Conservation (phyloP, 2,329 filamentous ascomycete genomes). For the Colletotrichum somersetense region DNA sequence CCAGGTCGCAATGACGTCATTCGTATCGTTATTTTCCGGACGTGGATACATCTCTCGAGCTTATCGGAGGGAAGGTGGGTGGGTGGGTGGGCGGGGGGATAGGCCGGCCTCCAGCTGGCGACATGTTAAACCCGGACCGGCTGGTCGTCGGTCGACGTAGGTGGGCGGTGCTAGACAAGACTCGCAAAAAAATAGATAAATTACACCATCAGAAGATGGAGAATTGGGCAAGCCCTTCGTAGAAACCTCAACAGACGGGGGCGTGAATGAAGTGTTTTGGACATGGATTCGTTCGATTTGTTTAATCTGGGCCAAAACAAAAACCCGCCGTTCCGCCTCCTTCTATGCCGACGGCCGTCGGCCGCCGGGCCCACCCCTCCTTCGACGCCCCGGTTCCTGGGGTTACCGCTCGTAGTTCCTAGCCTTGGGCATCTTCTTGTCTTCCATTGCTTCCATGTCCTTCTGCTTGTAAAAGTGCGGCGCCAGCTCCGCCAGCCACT, state of each 20-base stretch:
- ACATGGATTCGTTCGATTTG: not conserved
- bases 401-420: slow-evolving; percentile 42
- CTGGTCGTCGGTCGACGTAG: not conserved
- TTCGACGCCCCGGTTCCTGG: not conserved
- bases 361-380: not conserved
- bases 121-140: not conserved
- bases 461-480: slow-evolving; percentile 96
- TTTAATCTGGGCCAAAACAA: too few relatives aligned
- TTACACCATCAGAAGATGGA: not conserved
- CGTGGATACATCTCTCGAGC: not conserved
- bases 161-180: not conserved
- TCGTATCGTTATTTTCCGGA: not conserved
- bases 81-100: too few relatives aligned
- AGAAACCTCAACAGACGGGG: not conserved
- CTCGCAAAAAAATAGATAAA: not conserved
- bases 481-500: slow-evolving; percentile 90
- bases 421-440: slow-evolving; percentile 70
- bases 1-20: not conserved
- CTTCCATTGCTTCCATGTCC: slow-evolving; percentile 85
- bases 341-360: not conserved
- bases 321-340: not conserved
- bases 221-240: not conserved
- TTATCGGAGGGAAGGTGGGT: not conserved
- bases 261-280: not conserved
- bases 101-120: not conserved